These are phyloP conservation scores for Mucor lusitanicus DNA, from an alignment of 371 early-diverging fungal species.

Conservation along the genomic window DNA sequence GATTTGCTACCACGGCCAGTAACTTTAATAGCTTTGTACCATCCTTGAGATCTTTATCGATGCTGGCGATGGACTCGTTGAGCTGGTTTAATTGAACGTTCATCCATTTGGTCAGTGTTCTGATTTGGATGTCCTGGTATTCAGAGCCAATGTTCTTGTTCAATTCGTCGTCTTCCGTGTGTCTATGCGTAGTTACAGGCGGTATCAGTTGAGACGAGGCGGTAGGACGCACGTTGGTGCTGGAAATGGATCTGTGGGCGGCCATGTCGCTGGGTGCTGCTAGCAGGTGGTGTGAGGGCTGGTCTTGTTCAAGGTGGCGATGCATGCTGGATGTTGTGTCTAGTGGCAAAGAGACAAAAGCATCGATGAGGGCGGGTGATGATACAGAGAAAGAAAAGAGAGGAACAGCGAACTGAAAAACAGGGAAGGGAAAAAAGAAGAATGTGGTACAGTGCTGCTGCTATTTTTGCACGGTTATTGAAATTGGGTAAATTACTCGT, in stretches of 20 bases:
- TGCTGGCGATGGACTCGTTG: conserved; percentile 34
- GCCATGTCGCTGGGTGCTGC: background rate
- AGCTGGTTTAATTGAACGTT: conserved; percentile 69
- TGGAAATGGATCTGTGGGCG: conserved; percentile 7
- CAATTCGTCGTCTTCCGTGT: conserved; percentile 16
- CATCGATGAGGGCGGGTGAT: background rate
- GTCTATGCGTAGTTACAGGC: conserved; percentile 22
- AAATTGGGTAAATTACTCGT: background rate
- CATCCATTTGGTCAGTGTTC: conserved; percentile 83
- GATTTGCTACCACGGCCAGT: conserved; percentile 53
- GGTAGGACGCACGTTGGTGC: background rate
- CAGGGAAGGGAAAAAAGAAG: background rate
- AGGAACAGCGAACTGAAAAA: background rate
- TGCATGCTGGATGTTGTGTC: background rate
- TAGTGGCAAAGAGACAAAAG: background rate
- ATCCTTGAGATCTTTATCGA: conserved; percentile 63
- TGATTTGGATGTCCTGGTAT: conserved; percentile 68
- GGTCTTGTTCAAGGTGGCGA: background rate
- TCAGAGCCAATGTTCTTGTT: conserved; percentile 44
- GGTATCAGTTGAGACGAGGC: conserved; percentile 16
- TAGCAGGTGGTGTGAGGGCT: background rate
- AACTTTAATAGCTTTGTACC: conserved; percentile 63
- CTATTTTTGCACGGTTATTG: background rate
- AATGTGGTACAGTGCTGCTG: background rate
- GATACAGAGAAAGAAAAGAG: background rate